Conservation (phyloP, 805 yeast species). For the Monosporozyma servazzii region DNA sequence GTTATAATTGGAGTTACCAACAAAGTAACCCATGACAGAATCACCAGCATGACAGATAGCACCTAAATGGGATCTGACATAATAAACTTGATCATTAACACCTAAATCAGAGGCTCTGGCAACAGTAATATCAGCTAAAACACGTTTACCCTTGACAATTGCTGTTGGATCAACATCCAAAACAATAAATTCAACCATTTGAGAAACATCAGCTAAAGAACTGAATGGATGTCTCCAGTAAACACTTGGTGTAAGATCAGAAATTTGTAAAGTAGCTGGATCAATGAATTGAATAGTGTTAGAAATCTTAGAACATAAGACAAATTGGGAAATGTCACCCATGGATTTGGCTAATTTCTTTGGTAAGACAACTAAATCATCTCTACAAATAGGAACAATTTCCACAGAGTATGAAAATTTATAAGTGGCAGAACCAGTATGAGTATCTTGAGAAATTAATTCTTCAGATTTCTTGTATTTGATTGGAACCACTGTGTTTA, state of each 20-base stretch:
- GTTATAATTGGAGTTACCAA: constrained; percentile 80
- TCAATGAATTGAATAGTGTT: constrained; percentile 82
- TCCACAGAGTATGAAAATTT: constrained; percentile 91
- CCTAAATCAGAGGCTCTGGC: constrained; percentile 90
- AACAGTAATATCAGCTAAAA: constrained; percentile 82
- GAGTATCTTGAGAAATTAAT: constrained; percentile 84
- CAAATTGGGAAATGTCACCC: constrained; percentile 77
- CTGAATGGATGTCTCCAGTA: constrained; percentile 81
- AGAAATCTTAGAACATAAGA: constrained; percentile 74
- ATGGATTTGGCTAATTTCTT: constrained; percentile 71
- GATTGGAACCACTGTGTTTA: constrained; percentile 75
- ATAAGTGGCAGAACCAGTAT: constrained; percentile 77
- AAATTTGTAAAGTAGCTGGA: constrained; percentile 67
- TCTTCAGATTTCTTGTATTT: constrained; percentile 81
- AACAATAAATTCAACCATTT: constrained; percentile 77
- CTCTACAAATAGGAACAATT: constrained; percentile 93
- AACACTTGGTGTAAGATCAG: constrained; percentile 59
- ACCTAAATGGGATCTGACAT: constrained; percentile 86
- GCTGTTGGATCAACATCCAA: constrained; percentile 93
- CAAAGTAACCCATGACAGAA: constrained; percentile 83
- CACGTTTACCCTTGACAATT: constrained; percentile 60
- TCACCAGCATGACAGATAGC: constrained; percentile 95
- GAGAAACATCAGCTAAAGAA: constrained; percentile 65
- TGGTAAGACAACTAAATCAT: constrained; percentile 88
- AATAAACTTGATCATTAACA: constrained; percentile 69